Evolutionary conservation across 73 alveolate species (phyloP).

Genomic region (Durusdinium trenchii): DNA sequence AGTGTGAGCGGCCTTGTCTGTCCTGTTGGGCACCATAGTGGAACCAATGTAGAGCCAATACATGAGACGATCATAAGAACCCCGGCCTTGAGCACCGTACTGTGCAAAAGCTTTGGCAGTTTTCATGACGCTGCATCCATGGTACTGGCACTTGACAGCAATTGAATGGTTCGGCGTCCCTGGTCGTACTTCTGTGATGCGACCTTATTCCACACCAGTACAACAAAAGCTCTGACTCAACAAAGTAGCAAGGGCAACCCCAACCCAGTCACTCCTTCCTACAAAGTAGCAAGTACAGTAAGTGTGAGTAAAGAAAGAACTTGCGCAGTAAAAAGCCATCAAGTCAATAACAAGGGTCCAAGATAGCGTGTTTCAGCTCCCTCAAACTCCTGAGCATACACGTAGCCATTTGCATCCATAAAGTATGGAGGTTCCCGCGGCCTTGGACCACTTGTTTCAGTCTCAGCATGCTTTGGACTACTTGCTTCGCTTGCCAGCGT

Average conservation of each 20-base stretch:
- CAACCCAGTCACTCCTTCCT: no score
- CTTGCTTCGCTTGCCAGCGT: not conserved
- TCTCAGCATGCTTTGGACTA: not conserved
- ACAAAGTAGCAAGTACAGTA: not conserved
- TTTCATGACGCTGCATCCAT: constrained; percentile 16
- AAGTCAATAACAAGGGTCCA: not conserved
- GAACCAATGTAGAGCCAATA: not conserved
- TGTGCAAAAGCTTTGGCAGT: not conserved
- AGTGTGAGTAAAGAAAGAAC: not conserved
- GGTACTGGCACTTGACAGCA: constrained; percentile 23
- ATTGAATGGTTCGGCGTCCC: not conserved
- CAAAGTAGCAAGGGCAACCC: not conserved
- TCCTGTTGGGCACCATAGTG: not conserved
- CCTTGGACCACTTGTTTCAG: not conserved
- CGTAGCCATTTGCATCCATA: constrained; percentile 25
- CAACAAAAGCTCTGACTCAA: not conserved
- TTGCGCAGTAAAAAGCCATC: not conserved
- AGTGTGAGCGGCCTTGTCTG: not conserved
- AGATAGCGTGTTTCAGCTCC: not conserved
- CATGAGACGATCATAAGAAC: constrained; percentile 33
- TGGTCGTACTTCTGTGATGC: constrained; percentile 17
- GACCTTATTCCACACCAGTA: not conserved
- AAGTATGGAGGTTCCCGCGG: constrained; percentile 3
- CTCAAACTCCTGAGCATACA: not conserved
- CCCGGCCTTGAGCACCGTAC: not conserved